phyloP scores from a whole-genome alignment of 2,329 filamentous ascomycete species.

The Curvularia verruculosa region DNA sequence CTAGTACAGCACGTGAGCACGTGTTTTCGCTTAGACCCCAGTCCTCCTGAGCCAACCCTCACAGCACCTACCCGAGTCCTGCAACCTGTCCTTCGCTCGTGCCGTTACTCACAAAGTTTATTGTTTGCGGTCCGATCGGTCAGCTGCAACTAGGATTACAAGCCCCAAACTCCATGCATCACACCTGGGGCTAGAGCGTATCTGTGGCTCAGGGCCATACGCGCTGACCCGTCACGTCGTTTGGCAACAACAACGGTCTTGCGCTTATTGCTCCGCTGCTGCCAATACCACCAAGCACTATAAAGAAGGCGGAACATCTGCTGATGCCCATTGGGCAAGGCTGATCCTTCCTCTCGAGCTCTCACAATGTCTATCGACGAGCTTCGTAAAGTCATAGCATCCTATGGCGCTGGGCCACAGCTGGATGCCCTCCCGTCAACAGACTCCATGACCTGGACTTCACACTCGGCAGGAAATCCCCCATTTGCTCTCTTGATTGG shows the following conservation, averaged over 20 bases:
- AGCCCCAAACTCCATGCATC: neutral
- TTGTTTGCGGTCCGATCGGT: neutral
- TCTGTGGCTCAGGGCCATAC: conserved; percentile 1
- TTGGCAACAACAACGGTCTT: conserved; percentile 1
- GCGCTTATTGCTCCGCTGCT: neutral
- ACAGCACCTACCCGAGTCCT: conserved; percentile 2
- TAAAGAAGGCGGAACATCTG: neutral
- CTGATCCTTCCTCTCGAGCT: neutral
- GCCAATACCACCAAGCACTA: neutral
- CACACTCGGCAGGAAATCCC: neutral
- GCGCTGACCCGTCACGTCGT: conserved; percentile 4
- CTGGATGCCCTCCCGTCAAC: conserved; percentile 12
- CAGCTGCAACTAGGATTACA: neutral
- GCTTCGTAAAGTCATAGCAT: conserved; percentile 8
- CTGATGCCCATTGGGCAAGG: neutral
- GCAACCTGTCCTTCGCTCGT: conserved; percentile 1
- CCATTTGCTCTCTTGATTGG: conserved; percentile 9
- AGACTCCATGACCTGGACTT: conserved; percentile 13
- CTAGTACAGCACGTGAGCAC: conserved; percentile 8
- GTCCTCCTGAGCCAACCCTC: neutral
- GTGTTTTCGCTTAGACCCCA: conserved; percentile 9
- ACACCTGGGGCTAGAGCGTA: neutral
- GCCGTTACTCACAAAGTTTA: neutral
- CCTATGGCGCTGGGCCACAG: conserved; percentile 5
- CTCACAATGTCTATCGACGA: conserved; percentile 10